These are phyloP conservation scores for Ambrosia artemisiifolia DNA, from an alignment of 129 eudicot species.

Conservation along the genomic window DNA sequence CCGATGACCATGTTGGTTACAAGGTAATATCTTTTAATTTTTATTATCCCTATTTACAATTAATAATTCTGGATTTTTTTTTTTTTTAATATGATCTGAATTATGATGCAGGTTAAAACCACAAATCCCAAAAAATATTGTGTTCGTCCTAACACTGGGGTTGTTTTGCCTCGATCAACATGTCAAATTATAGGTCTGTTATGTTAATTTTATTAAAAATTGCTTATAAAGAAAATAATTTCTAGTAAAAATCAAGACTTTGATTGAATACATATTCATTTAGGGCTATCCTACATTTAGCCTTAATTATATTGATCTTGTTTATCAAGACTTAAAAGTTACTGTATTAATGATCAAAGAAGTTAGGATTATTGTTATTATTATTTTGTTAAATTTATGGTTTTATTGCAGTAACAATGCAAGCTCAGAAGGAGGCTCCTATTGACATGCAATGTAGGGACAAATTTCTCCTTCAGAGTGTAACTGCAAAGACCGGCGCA, in stretches of 20 bases:
- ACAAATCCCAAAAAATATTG: slow-evolving; percentile 96
- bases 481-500: slow-evolving; percentile 50
- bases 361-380: neutral
- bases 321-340: neutral
- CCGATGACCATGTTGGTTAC: slow-evolving; percentile 78
- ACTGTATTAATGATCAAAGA: neutral
- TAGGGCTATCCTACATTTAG: neutral
- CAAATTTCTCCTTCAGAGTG: slow-evolving; percentile 93
- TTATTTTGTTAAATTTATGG: slow-evolving; percentile 6
- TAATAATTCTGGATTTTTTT: neutral
- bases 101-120: slow-evolving; percentile 67
- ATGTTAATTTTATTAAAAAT: no score
- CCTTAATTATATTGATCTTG: neutral
- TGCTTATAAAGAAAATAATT: neutral
- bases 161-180: slow-evolving; percentile 73
- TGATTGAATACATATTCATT: neutral
- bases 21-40: slow-evolving; percentile 40
- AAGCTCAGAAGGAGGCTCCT: slow-evolving; percentile 94
- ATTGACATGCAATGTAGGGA: slow-evolving; percentile 89
- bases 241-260: neutral
- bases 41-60: no score
- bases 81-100: neutral
- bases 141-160: slow-evolving; percentile 89
- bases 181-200: slow-evolving; percentile 64
- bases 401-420: slow-evolving; percentile 74